Conservation (phyloP, 106 monocot genomes). For the Dioscorea zingiberensis region DNA sequence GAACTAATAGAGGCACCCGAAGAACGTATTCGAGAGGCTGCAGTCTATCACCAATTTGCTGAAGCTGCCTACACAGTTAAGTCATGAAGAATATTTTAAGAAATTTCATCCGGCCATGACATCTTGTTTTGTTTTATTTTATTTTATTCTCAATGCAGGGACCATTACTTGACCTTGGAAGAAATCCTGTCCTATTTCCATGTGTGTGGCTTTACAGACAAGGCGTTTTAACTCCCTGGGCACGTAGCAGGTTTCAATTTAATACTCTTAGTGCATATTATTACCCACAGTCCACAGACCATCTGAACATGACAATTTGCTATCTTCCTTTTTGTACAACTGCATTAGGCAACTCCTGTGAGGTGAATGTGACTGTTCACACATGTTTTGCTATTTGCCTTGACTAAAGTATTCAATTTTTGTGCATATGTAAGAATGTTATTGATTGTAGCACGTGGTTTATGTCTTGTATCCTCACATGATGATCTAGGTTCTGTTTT, state of each 20-base stretch:
- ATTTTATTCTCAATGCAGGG: constrained; percentile 46
- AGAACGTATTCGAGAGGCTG: constrained; percentile 58
- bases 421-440: too few relatives aligned
- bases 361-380: neutral
- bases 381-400: neutral
- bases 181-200: constrained; percentile 87
- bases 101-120: neutral
- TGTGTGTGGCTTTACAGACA: constrained; percentile 93
- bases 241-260: constrained; percentile 66
- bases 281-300: neutral
- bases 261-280: too few relatives aligned
- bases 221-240: constrained; percentile 91
- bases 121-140: neutral
- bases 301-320: neutral
- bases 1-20: constrained; percentile 58
- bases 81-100: constrained; percentile 1
- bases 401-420: neutral
- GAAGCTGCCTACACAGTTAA: constrained; percentile 97
- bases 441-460: too few relatives aligned
- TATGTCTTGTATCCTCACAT: too few relatives aligned
- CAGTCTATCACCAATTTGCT: constrained; percentile 71
- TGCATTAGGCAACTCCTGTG: too few relatives aligned
- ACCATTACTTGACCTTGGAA: constrained; percentile 91
- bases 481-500: too few relatives aligned
- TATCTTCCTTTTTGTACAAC: neutral